Evolutionary conservation across 768 basidiomycete species (phyloP), one percentile per base, ranked within the genome.

Genomic region (Lactarius trivialis): DNA sequence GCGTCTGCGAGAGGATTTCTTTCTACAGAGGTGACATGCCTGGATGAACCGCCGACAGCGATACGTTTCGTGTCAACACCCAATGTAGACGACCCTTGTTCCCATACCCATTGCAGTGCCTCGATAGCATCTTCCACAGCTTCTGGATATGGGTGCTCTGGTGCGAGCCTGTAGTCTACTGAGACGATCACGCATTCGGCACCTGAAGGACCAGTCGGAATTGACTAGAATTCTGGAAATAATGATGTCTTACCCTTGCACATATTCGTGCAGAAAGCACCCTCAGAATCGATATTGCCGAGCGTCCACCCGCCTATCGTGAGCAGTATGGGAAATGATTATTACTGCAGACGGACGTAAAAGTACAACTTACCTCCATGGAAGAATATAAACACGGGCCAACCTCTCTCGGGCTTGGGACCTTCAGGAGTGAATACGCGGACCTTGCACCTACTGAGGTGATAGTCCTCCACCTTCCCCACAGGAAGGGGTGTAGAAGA

Each of bases 321-420:
- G 15, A 12, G 12, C 24, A 26, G 5, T 24, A 21, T 54, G 32
- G n/a, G n/a, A n/a, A n/a, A n/a, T 54, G 51, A 55, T 43, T 21
- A n/a, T 33, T 33, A 14, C 11, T n/a, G 34, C 7, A 2, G 7
- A 53, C 9, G 19, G 33, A 14, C 9, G 12, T 30, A 30, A 50
- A n/a, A 12, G 4, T n/a, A 34, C 15, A 8, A 24, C 78, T 58
- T 63, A 82, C 88, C 88, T 56, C 89, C 89, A 65, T 89, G 89
- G 70, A 85, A 88, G 78, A 80, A 90, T 49, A 88, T 78, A 63
- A 89, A 81, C 2, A 83, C 80, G 0, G 87, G 87, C 88, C 88
- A 89, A 19, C 88, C 88, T 0, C 70, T 71, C 2, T 68, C 69
- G 0, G 86, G 86, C 0, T 75, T 68, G 3, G 68, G 58, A 0